Evolutionary conservation across 495 filamentous ascomycete genomes (phyloP), one percentile per base, ranked within the genome.

Genomic region (Aspergillus nidulans): DNA sequence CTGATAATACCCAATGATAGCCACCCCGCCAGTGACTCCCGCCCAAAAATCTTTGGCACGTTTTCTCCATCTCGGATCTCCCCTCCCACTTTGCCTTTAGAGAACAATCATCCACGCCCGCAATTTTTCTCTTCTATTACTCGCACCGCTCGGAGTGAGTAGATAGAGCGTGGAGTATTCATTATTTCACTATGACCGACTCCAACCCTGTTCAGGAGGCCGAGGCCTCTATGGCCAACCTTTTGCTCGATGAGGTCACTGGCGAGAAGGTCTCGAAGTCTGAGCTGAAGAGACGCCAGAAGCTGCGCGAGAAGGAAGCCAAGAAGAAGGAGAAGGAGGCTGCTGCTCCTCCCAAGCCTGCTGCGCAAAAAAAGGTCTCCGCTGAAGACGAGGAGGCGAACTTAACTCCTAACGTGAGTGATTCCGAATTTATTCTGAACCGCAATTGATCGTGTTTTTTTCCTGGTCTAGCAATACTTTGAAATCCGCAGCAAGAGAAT

Each of bases 281-380:
- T 21, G 90, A 92, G 73, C 78, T 94, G 69, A 98, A 97, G 88
- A 92, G 89, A 79, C 86, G 92, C 65, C 84, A 92, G 78, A 98
- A 97, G 87, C 77, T 86, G 68, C 85, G 94, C 61, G 82, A 90
- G 67, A 85, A 81, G 71, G 91, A 94, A 25, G 85, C 85, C 58
- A 86, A 88, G 75, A 96, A 95, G 86, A 86, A 86, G 57, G 84
- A 89, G 69, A 91, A 90, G 77, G 89, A 85, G 21, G 88, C 90
- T 41, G 77, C 84, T 59, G 85, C 87, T 48, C 84, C 88, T 9
- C 79, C 86, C 52, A 79, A 82, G 63, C 71, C 76, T 39, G 77
- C 76, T 39, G 77, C 32, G 12, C 20, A 78, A 68, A 89, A 90
- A 80, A 88, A 89, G 73, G 66, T 71, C 21, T 85, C 83, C 67